Conservation (phyloP, 2,329 filamentous ascomycete species). For the Cytospora schulzeri region DNA sequence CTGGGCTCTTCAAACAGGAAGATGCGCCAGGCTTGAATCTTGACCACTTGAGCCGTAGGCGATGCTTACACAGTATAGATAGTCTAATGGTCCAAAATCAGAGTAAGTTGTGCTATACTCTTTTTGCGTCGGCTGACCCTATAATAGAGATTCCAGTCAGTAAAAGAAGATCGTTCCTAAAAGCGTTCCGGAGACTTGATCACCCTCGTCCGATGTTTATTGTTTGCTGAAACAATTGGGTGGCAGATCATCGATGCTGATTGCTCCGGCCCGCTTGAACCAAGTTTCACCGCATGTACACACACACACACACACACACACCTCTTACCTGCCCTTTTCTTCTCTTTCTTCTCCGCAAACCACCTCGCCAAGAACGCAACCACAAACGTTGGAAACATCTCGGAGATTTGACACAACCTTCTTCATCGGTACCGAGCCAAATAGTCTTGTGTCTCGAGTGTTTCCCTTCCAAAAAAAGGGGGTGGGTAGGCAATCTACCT, state of each 20-base stretch:
- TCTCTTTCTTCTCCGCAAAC: background rate
- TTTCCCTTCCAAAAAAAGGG: background rate
- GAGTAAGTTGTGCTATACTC: background rate
- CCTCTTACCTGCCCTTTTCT: too few species aligned
- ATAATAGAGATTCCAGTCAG: background rate
- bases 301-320: too few species aligned
- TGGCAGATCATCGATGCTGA: background rate
- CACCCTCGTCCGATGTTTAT: background rate
- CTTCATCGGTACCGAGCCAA: background rate
- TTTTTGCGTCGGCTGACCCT: too few species aligned
- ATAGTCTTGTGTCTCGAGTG: background rate
- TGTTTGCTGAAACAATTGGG: background rate
- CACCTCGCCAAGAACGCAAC: background rate
- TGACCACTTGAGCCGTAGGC: background rate
- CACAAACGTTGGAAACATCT: background rate
- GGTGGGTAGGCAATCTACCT: background rate
- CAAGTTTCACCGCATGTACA: background rate
- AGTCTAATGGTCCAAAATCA: too few species aligned
- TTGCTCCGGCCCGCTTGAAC: background rate
- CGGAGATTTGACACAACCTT: background rate
- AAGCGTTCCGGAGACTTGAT: background rate
- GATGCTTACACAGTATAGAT: background rate
- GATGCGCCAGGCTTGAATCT: background rate
- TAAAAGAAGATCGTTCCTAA: background rate
- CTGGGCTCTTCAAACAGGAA: background rate